A percentile compares a stretch with the other conserved stretches of the same genome.
These are phyloP conservation scores for Rhodotorula graminis DNA, from an alignment of 768 basidiomycete species.

Conservation along the genomic window DNA sequence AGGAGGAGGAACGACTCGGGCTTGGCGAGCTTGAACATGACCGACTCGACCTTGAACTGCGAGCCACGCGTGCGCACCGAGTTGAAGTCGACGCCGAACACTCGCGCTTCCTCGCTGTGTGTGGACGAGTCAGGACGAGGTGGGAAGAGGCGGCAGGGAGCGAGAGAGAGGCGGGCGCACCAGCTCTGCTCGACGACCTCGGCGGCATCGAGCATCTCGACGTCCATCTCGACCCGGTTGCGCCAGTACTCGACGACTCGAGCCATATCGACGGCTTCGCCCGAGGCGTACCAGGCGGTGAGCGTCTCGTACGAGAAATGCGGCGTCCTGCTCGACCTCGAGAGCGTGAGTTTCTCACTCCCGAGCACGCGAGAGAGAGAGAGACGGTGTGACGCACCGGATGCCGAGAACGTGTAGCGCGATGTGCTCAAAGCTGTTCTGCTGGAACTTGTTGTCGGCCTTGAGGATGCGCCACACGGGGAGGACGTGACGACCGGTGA, in stretches of 20 bases:
- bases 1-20: slow-evolving; percentile 86
- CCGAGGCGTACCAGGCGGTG: slow-evolving; percentile 64
- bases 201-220: slow-evolving; percentile 73
- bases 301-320: slow-evolving; percentile 62
- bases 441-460: slow-evolving; percentile 67
- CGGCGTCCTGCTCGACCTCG: slow-evolving; percentile 59
- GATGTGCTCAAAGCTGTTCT: slow-evolving; percentile 85
- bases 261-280: slow-evolving; percentile 56
- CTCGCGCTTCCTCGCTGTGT: slow-evolving; percentile 85
- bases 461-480: slow-evolving; percentile 92
- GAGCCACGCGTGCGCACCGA: slow-evolving; percentile 92
- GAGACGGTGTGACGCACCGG: slow-evolving; percentile 54
- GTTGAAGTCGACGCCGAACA: slow-evolving; percentile 95
- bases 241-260: slow-evolving; percentile 62
- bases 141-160: not conserved
- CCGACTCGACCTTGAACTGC: slow-evolving; percentile 98
- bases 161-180: slow-evolving; percentile 51
- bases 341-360: slow-evolving; percentile 50
- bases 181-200: slow-evolving; percentile 85
- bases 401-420: slow-evolving; percentile 71
- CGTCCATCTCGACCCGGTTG: slow-evolving; percentile 61
- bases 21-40: slow-evolving; percentile 95
- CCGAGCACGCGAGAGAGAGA: slow-evolving; percentile 64
- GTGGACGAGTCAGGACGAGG: not conserved
- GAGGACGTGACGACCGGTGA: slow-evolving; percentile 81